Conservation (phyloP, 2,329 filamentous ascomycete species). For the Trichoderma sp. region DNA sequence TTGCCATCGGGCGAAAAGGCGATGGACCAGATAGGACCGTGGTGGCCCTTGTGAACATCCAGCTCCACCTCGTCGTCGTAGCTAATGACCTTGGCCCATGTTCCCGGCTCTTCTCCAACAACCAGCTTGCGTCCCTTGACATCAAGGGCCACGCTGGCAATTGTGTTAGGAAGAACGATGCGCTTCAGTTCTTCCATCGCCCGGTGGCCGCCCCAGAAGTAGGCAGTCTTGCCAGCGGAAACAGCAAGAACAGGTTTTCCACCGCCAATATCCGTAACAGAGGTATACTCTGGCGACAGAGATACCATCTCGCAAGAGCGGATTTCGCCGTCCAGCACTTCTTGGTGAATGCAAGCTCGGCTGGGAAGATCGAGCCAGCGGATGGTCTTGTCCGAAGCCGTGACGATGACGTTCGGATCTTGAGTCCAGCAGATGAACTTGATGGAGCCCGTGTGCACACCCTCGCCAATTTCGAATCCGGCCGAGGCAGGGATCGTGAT, state of each 20-base stretch:
- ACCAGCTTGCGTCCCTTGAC: conserved; percentile 78
- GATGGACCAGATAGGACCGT: conserved; percentile 95
- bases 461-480: conserved; percentile 83
- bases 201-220: conserved; percentile 79
- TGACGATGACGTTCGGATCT: conserved; percentile 84
- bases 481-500: conserved; percentile 56
- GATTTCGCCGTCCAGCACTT: conserved; percentile 78
- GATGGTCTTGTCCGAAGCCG: conserved; percentile 86
- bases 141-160: conserved; percentile 88
- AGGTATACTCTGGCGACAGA: conserved; percentile 57
- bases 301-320: conserved; percentile 88
- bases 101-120: conserved; percentile 86
- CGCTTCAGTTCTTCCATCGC: conserved; percentile 75
- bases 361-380: conserved; percentile 91
- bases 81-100: conserved; percentile 93
- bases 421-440: conserved; percentile 95
- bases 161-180: conserved; percentile 75
- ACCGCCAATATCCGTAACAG: conserved; percentile 61
- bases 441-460: conserved; percentile 82
- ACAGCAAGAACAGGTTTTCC: conserved; percentile 77
- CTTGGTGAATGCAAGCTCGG: conserved; percentile 71
- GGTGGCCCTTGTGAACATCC: conserved; percentile 93
- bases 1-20: conserved; percentile 94
- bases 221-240: conserved; percentile 89
- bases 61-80: conserved; percentile 81